A percentile compares a stretch with the other conserved stretches of the same genome.
Conservation (phyloP, 306 rosid genomes). For the Acacia crassicarpa region DNA sequence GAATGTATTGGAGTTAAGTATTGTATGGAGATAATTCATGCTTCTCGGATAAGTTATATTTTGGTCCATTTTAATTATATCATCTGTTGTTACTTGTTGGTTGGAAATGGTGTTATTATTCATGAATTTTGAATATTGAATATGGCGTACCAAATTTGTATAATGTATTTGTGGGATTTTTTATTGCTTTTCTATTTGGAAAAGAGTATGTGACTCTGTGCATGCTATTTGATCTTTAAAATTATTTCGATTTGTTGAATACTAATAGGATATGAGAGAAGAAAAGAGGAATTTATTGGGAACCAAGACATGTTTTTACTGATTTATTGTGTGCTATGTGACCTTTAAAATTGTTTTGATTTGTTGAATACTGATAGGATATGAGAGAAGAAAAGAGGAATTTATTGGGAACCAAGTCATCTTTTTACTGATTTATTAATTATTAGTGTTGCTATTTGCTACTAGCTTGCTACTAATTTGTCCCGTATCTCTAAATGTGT, state of each 20-base stretch:
- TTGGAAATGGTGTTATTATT: conserved; percentile 8
- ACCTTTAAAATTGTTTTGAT: conserved; percentile 7
- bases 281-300: conserved; percentile 1
- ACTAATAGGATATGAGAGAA: conserved; percentile 14
- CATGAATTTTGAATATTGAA: background rate
- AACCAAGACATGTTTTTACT: too few relatives aligned
- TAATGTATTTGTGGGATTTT: background rate
- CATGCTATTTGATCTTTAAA: conserved; percentile 9
- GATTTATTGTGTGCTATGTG: background rate
- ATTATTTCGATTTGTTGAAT: background rate
- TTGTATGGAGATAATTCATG: background rate
- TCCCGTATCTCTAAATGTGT: conserved; percentile 25
- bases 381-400: conserved; percentile 13
- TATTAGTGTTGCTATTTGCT: conserved; percentile 13
- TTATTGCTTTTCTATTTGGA: background rate
- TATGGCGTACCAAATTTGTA: background rate
- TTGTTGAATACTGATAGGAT: conserved; percentile 10
- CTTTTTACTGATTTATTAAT: background rate
- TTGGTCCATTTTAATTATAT: background rate
- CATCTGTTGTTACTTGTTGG: background rate
- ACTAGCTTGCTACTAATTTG: conserved; percentile 19
- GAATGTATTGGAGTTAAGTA: background rate
- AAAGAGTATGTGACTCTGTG: background rate
- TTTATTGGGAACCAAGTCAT: background rate
- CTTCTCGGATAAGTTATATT: conserved; percentile 13